Percentiles rank a stretch among this genome's conserved stretches.
These are phyloP conservation scores for Auriscalpium vulgare DNA, from an alignment of 768 basidiomycete genomes.

Conservation along the genomic window DNA sequence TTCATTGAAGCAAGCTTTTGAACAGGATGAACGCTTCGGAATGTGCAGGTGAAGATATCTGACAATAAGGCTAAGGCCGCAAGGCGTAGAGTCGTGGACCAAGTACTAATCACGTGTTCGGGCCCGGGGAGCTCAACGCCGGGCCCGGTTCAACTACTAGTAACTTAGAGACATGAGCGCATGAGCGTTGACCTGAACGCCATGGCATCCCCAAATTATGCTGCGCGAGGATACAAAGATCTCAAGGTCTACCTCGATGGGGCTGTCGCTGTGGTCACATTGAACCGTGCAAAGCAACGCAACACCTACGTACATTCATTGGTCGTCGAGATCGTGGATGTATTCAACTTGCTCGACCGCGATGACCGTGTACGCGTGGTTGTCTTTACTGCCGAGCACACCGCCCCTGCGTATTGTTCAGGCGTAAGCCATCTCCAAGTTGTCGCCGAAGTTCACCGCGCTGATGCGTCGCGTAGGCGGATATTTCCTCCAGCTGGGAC, in stretches of 20 bases:
- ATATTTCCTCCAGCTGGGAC: constrained; percentile 42
- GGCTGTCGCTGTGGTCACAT: constrained; percentile 33
- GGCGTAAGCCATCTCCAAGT: constrained; percentile 30
- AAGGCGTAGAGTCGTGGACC: no score
- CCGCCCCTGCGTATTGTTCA: constrained; percentile 45
- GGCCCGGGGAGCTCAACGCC: no score
- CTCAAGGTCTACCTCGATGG: constrained; percentile 38
- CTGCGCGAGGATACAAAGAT: constrained; percentile 28
- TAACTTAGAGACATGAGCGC: no score
- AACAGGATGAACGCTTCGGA: no score
- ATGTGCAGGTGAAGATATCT: no score
- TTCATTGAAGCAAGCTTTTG: no score
- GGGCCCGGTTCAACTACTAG: no score
- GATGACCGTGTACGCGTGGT: constrained; percentile 48
- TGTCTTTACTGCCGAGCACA: constrained; percentile 43
- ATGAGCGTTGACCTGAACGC: no score
- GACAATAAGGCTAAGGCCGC: no score
- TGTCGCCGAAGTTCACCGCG: neutral
- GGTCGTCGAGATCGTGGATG: constrained; percentile 31
- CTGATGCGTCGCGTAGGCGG: constrained; percentile 29
- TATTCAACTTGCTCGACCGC: constrained; percentile 38
- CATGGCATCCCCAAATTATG: constrained; percentile 11
- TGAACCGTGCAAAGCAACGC: constrained; percentile 45
- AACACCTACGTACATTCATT: constrained; percentile 35
- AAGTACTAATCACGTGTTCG: no score